A percentile compares a stretch with the other conserved stretches of the same genome.
These are phyloP conservation scores for Blepharisma stoltei DNA, from an alignment of 73 alveolate species.

Conservation along the genomic window DNA sequence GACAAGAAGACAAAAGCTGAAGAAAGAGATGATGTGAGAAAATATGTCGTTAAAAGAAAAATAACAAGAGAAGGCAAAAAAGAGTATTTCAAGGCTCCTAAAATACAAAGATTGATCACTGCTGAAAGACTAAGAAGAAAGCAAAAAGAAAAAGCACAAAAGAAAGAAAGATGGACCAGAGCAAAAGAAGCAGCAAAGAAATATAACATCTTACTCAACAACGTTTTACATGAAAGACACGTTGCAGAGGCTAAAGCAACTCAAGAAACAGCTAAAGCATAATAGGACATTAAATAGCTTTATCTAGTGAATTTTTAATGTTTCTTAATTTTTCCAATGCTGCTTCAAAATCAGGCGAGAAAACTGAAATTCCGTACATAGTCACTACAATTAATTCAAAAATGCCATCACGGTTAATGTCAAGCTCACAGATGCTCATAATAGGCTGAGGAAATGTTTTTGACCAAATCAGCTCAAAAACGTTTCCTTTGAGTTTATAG, in stretches of 20 bases:
- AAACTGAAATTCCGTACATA: not conserved
- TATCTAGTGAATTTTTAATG: too few relatives aligned
- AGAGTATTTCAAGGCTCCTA: constrained; percentile 41
- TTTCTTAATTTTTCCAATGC: not conserved
- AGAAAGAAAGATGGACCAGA: constrained; percentile 29
- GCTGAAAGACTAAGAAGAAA: constrained; percentile 30
- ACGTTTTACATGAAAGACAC: constrained; percentile 26
- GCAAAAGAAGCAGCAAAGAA: constrained; percentile 29
- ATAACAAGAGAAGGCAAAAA: constrained; percentile 49
- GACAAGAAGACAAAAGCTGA: constrained; percentile 44
- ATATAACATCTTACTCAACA: constrained; percentile 9
- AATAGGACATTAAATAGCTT: too few relatives aligned
- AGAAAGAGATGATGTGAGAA: constrained; percentile 49
- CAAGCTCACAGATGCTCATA: constrained; percentile 1
- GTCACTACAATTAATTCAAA: not conserved
- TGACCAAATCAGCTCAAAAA: not conserved
- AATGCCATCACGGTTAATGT: not conserved
- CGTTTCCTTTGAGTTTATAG: not conserved
- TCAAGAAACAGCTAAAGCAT: too few relatives aligned
- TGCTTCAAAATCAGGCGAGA: not conserved
- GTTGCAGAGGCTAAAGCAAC: constrained; percentile 20
- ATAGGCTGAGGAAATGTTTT: not conserved
- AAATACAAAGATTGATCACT: constrained; percentile 50
- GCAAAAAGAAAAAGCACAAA: constrained; percentile 19
- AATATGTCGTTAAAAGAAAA: constrained; percentile 38